A percentile compares a stretch with the other conserved stretches of the same genome.
Evolutionary conservation across 345 rosid genomes (phyloP).

Genomic region (Excoecaria agallocha): DNA sequence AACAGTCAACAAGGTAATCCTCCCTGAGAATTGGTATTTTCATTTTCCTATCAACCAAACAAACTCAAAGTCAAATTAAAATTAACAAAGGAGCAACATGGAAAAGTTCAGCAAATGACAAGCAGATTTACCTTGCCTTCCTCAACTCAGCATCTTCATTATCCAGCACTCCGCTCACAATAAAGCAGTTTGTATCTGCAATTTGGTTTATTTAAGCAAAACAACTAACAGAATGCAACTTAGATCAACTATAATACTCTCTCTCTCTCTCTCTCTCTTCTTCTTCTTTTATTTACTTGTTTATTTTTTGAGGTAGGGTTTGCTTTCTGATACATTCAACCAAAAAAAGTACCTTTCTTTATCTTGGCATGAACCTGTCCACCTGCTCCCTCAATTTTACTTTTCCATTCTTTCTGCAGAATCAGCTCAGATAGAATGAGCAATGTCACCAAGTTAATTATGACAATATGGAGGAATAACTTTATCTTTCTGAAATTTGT

Average conservation of each 20-base stretch:
- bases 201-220: constrained; percentile 22
- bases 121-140: constrained; percentile 73
- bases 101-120: constrained; percentile 12
- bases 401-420: constrained; percentile 82
- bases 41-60: constrained; percentile 67
- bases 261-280: too few species aligned
- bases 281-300: too few species aligned
- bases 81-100: constrained; percentile 15
- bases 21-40: constrained; percentile 79
- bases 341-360: constrained; percentile 57
- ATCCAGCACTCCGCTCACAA: constrained; percentile 59
- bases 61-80: constrained; percentile 13
- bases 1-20: constrained; percentile 78
- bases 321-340: constrained; percentile 13
- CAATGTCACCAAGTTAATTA: not conserved
- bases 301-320: not conserved
- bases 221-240: constrained; percentile 6
- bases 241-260: not conserved
- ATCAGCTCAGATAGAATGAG: constrained; percentile 24
- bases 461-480: not conserved
- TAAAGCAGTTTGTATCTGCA: constrained; percentile 80
- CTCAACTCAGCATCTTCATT: constrained; percentile 55
- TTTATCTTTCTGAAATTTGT: constrained; percentile 2
- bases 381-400: constrained; percentile 69
- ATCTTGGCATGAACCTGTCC: constrained; percentile 65